A percentile compares a stretch with the other conserved stretches of the same genome.
Conservation (phyloP, 257 asterid species). For the Pogostemon cablin region DNA sequence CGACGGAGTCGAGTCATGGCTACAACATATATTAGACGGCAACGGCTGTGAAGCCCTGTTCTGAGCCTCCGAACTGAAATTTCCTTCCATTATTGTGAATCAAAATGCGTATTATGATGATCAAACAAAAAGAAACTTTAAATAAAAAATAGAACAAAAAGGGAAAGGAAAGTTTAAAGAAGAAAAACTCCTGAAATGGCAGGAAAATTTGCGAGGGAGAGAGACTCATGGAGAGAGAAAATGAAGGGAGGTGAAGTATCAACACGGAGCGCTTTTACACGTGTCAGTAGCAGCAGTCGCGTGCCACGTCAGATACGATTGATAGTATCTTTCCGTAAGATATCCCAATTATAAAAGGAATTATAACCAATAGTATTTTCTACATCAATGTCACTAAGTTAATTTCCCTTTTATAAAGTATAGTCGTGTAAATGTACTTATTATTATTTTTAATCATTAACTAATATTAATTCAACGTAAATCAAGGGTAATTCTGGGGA, state of each 20-base stretch:
- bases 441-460: too few species aligned
- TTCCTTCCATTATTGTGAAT: conserved; percentile 39
- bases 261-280: conserved; percentile 79
- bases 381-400: too few species aligned
- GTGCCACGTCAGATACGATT: conserved; percentile 47
- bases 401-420: too few species aligned
- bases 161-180: not conserved
- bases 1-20: conserved; percentile 48
- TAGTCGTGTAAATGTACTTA: too few species aligned
- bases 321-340: too few species aligned
- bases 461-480: too few species aligned
- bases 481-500: too few species aligned
- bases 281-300: conserved; percentile 42
- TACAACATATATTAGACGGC: conserved; percentile 25
- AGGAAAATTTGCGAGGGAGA: conserved; percentile 17
- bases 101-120: conserved; percentile 30
- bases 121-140: conserved; percentile 18
- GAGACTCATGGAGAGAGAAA: conserved; percentile 35
- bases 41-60: conserved; percentile 27
- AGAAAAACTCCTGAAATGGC: conserved; percentile 16
- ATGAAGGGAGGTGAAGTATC: conserved; percentile 32
- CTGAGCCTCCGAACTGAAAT: conserved; percentile 25
- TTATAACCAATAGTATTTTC: too few species aligned
- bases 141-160: not conserved
- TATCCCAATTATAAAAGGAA: too few species aligned